Conservation (phyloP, 2,329 filamentous ascomycete species). For the Botrytis porri region DNA sequence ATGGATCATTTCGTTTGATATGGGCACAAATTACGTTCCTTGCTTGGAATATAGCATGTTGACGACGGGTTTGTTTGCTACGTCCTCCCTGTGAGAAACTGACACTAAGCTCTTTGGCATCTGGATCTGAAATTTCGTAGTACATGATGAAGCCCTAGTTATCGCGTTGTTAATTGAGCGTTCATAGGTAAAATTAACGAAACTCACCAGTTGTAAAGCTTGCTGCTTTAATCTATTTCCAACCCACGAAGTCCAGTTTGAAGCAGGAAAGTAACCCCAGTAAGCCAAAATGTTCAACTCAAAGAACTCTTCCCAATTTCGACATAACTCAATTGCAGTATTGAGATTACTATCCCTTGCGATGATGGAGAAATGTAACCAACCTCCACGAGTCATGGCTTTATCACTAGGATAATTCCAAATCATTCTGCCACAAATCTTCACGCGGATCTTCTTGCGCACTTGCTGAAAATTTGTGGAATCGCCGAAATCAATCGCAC, state of each 20-base stretch:
- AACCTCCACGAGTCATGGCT: slow-evolving; percentile 47
- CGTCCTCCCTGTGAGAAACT: slow-evolving; percentile 39
- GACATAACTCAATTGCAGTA: slow-evolving; percentile 47
- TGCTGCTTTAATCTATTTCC: slow-evolving; percentile 42
- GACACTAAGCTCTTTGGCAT: slow-evolving; percentile 38
- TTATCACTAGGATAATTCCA: slow-evolving; percentile 51
- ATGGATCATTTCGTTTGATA: slow-evolving; percentile 43
- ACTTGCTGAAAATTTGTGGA: slow-evolving; percentile 38
- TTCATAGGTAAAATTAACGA: background rate
- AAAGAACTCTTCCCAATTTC: slow-evolving; percentile 51
- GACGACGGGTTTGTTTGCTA: slow-evolving; percentile 35
- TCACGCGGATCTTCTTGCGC: slow-evolving; percentile 42
- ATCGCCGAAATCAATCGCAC: slow-evolving; percentile 38
- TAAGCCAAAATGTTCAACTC: slow-evolving; percentile 46
- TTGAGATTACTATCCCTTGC: slow-evolving; percentile 47
- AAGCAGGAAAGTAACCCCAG: slow-evolving; percentile 48
- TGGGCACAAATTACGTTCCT: slow-evolving; percentile 44
- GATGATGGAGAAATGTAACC: slow-evolving; percentile 51
- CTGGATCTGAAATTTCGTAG: slow-evolving; percentile 25
- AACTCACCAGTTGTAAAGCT: slow-evolving; percentile 40
- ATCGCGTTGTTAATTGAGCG: background rate
- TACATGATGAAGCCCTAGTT: slow-evolving; percentile 32
- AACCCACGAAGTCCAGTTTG: slow-evolving; percentile 45
- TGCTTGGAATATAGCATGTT: slow-evolving; percentile 39
- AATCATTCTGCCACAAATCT: slow-evolving; percentile 48